A percentile compares a stretch with the other conserved stretches of the same genome.
These are phyloP conservation scores for Aegilops bicornis DNA, from an alignment of 176 grass and related monocot genomes.

Conservation along the genomic window DNA sequence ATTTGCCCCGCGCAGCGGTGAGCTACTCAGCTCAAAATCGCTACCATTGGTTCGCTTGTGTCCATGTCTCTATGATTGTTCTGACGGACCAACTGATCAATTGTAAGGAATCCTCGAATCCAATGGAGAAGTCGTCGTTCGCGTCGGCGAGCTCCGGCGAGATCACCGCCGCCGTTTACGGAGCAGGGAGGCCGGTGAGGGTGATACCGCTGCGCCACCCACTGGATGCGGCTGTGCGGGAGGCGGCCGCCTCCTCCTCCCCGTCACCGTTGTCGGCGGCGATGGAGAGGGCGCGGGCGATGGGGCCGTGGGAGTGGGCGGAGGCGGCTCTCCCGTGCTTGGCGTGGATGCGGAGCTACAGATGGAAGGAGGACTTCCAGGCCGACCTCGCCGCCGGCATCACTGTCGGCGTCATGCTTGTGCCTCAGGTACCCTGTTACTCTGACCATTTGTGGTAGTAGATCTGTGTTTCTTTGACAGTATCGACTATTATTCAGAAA, in stretches of 20 bases:
- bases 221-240: neutral
- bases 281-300: constrained; percentile 40
- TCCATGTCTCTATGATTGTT: neutral
- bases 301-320: constrained; percentile 64
- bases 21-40: neutral
- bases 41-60: neutral
- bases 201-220: constrained; percentile 78
- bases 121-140: constrained; percentile 46
- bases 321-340: constrained; percentile 58
- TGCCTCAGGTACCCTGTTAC: constrained; percentile 62
- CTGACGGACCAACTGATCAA: neutral
- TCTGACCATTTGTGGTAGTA: neutral
- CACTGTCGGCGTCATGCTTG: constrained; percentile 97
- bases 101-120: neutral
- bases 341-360: constrained; percentile 72
- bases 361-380: constrained; percentile 68
- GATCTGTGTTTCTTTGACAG: constrained; percentile 13
- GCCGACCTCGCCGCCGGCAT: constrained; percentile 81
- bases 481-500: neutral
- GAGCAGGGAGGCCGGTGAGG: constrained; percentile 46
- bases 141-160: constrained; percentile 57
- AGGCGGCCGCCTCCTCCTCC: neutral
- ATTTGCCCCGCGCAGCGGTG: neutral
- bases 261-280: constrained; percentile 26
- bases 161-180: constrained; percentile 11